Evolutionary conservation across 2,329 filamentous ascomycete species (phyloP).

Genomic region (Fusarium guadeloupense): DNA sequence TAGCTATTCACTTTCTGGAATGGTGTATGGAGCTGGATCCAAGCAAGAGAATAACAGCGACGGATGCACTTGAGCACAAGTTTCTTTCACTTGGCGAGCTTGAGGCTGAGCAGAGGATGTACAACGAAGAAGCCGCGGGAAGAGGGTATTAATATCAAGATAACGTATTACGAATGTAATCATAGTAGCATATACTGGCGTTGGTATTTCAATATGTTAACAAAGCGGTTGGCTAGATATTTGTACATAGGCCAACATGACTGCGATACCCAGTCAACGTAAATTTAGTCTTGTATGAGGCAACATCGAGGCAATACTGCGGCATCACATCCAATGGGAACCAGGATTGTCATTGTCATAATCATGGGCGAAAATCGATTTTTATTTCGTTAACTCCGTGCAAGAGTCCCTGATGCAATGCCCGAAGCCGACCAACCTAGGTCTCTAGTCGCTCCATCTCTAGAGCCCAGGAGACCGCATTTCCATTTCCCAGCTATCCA

Average conservation of each 20-base stretch:
- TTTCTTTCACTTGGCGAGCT: constrained; percentile 60
- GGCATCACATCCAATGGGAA: constrained; percentile 1
- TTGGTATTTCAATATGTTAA: constrained; percentile 27
- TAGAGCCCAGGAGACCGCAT: constrained; percentile 39
- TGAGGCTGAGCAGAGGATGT: constrained; percentile 59
- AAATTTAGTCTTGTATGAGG: background rate
- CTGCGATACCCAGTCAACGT: constrained; percentile 16
- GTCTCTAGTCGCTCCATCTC: constrained; percentile 37
- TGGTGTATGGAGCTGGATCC: constrained; percentile 82
- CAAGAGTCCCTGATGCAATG: constrained; percentile 55
- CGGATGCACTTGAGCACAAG: constrained; percentile 76
- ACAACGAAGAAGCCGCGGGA: constrained; percentile 39
- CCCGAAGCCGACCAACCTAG: constrained; percentile 52
- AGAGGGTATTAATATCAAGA: constrained; percentile 17
- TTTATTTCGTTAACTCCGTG: constrained; percentile 54
- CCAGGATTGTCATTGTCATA: constrained; percentile 16
- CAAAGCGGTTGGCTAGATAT: constrained; percentile 23
- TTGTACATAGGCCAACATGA: constrained; percentile 29
- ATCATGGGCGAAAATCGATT: constrained; percentile 51
- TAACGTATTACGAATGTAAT: constrained; percentile 28
- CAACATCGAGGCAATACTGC: background rate
- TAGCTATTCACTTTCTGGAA: constrained; percentile 77
- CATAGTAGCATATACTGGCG: constrained; percentile 33
- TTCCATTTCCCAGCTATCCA: constrained; percentile 22
- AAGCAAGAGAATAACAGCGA: constrained; percentile 75